A percentile compares a stretch with the other conserved stretches of the same genome.
phyloP scores from a whole-genome alignment of 331 rosid genomes.

The Phaseolus coccineus region DNA sequence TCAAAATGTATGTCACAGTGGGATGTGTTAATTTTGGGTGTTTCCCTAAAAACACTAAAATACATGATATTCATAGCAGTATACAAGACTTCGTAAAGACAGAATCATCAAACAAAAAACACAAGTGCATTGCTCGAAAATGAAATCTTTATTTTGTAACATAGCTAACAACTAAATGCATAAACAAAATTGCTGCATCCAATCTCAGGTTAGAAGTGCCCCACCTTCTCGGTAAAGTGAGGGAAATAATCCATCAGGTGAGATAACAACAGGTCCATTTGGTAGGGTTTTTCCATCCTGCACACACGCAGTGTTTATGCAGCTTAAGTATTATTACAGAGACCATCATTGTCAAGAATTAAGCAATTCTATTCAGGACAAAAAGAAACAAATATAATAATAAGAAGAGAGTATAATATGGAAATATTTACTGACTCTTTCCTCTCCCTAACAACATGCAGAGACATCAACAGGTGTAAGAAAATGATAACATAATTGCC shows the following conservation, averaged over 20 bases:
- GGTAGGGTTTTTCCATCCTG: constrained; percentile 95
- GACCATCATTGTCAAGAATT: constrained; percentile 27
- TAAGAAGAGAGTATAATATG: not conserved
- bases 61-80: constrained; percentile 1
- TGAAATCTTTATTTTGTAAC: not conserved
- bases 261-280: constrained; percentile 91
- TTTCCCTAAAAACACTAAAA: not conserved
- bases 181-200: constrained; percentile 20
- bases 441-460: not conserved
- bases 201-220: constrained; percentile 34
- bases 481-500: constrained; percentile 14
- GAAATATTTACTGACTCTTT: not conserved
- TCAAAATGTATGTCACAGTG: not conserved
- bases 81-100: constrained; percentile 3
- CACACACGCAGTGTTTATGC: constrained; percentile 25
- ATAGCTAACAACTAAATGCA: constrained; percentile 20
- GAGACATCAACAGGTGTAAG: not conserved
- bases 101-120: constrained; percentile 3
- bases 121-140: not conserved
- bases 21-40: not conserved
- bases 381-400: not conserved
- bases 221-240: constrained; percentile 94
- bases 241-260: constrained; percentile 96
- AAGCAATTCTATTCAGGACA: not conserved
- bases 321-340: constrained; percentile 37